Evolutionary conservation across 1,284 basidiomycete genomes (phyloP).

Genomic region (Termitomyces sp.): DNA sequence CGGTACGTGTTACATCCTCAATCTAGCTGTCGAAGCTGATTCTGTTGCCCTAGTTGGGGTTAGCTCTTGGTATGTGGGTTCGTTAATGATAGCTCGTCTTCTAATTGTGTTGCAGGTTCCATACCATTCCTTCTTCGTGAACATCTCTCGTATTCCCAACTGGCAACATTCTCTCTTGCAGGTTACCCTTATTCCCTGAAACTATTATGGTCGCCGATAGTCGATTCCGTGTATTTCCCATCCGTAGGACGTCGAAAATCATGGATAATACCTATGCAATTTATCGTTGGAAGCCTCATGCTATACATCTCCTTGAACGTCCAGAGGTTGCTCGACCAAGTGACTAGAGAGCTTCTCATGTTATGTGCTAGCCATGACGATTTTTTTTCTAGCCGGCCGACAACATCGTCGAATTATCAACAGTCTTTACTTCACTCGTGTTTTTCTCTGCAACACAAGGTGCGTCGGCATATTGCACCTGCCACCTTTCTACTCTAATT

Average conservation of each 20-base stretch:
- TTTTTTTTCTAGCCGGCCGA: constrained; percentile 60
- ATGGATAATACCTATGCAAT: constrained; percentile 98
- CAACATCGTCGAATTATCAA: constrained; percentile 78
- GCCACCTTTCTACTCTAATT: constrained; percentile 5
- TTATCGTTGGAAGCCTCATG: constrained; percentile 86
- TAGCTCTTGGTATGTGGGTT: constrained; percentile 57
- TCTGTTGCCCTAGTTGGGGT: constrained; percentile 47
- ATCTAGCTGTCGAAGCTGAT: constrained; percentile 13
- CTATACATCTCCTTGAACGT: constrained; percentile 83
- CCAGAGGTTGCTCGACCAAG: constrained; percentile 77
- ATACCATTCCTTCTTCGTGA: constrained; percentile 95
- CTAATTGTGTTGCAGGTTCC: constrained; percentile 56
- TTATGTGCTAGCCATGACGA: constrained; percentile 11
- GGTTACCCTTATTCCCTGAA: constrained; percentile 98
- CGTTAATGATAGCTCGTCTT: background rate
- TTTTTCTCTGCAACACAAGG: constrained; percentile 97
- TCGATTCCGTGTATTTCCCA: constrained; percentile 85
- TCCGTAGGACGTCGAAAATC: constrained; percentile 89
- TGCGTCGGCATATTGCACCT: constrained; percentile 26
- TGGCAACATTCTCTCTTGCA: constrained; percentile 91
- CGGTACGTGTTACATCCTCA: constrained; percentile 55
- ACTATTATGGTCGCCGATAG: constrained; percentile 95
- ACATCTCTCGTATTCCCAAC: constrained; percentile 93
- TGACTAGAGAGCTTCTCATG: constrained; percentile 34
- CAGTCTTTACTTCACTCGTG: constrained; percentile 87